These are phyloP conservation scores for Dactylellina leptospora DNA, from an alignment of 2,329 filamentous ascomycete genomes.

Conservation along the genomic window DNA sequence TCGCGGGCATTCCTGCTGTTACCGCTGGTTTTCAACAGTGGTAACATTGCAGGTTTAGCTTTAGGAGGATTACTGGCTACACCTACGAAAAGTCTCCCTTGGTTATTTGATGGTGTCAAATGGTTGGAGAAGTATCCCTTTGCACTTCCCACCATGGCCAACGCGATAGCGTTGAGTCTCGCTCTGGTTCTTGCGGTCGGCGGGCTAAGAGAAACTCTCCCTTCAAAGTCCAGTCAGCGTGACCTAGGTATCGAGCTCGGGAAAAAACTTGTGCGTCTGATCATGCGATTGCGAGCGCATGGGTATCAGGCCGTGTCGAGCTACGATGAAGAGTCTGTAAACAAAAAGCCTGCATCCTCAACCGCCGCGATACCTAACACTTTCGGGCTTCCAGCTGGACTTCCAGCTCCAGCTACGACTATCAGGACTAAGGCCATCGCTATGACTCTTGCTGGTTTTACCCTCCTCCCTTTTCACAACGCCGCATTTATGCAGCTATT, in stretches of 20 bases:
- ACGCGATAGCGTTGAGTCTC: conserved; percentile 58
- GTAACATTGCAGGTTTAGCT: conserved; percentile 69
- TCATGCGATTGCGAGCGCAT: conserved; percentile 17
- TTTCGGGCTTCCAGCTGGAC: conserved; percentile 50
- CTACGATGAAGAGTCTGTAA: conserved; percentile 24
- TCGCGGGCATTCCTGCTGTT: conserved; percentile 63
- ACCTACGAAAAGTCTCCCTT: conserved; percentile 61
- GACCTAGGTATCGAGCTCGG: conserved; percentile 38
- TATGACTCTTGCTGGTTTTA: conserved; percentile 69
- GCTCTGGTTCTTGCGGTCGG: conserved; percentile 38
- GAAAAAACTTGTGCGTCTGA: conserved; percentile 6
- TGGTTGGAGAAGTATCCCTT: conserved; percentile 65
- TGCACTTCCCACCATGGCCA: conserved; percentile 67
- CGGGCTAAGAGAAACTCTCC: conserved; percentile 37
- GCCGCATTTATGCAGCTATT: conserved; percentile 80
- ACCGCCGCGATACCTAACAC: conserved; percentile 34
- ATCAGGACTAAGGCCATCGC: conserved; percentile 67
- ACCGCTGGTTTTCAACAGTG: conserved; percentile 74
- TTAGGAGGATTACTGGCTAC: conserved; percentile 64
- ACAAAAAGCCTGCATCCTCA: background rate
- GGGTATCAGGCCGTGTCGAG: conserved; percentile 20
- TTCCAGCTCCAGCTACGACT: conserved; percentile 66
- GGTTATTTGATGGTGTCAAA: conserved; percentile 63
- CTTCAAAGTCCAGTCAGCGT: conserved; percentile 24
- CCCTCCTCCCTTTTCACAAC: conserved; percentile 76